These are phyloP conservation scores for Delphinella strobiligena DNA, from an alignment of 2,329 filamentous ascomycete species.

Conservation along the genomic window DNA sequence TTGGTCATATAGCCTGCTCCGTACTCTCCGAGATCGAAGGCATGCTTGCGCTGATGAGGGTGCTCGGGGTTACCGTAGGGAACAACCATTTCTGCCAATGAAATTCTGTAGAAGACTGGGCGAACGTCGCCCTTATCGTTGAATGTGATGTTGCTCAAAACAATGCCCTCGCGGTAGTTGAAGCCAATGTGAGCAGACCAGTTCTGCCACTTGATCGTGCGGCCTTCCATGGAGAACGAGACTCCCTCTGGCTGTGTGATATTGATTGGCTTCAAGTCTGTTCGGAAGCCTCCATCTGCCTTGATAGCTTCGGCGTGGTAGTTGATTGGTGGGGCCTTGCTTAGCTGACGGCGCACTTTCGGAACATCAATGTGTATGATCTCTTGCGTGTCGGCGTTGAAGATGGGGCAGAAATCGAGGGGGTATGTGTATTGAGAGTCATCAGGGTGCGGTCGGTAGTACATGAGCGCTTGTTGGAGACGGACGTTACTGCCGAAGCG, in stretches of 20 bases:
- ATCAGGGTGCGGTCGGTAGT: constrained; percentile 76
- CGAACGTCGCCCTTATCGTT: constrained; percentile 59
- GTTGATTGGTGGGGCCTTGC: constrained; percentile 59
- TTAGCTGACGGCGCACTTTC: constrained; percentile 61
- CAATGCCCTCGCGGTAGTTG: constrained; percentile 86
- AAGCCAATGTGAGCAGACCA: constrained; percentile 90
- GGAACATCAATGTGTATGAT: constrained; percentile 80
- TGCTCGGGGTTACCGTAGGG: constrained; percentile 74
- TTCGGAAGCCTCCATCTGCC: constrained; percentile 62
- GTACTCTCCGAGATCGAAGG: constrained; percentile 68
- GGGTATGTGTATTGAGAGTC: constrained; percentile 86
- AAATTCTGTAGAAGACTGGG: constrained; percentile 79
- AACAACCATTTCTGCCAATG: constrained; percentile 86
- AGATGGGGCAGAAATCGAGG: constrained; percentile 89
- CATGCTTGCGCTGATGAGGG: constrained; percentile 67
- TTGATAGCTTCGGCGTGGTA: constrained; percentile 67
- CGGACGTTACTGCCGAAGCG: constrained; percentile 68
- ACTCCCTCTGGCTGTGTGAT: constrained; percentile 84
- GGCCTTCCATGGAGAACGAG: constrained; percentile 65
- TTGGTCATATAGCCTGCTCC: constrained; percentile 66
- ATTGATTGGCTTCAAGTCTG: constrained; percentile 72
- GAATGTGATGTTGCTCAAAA: constrained; percentile 80
- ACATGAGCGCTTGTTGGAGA: constrained; percentile 89
- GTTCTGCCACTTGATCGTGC: constrained; percentile 77
- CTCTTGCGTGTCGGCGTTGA: constrained; percentile 64